Base-by-base conservation (phyloP, 1,139 yeast genomes). In the Geotrichum cucujoidarum region DNA sequence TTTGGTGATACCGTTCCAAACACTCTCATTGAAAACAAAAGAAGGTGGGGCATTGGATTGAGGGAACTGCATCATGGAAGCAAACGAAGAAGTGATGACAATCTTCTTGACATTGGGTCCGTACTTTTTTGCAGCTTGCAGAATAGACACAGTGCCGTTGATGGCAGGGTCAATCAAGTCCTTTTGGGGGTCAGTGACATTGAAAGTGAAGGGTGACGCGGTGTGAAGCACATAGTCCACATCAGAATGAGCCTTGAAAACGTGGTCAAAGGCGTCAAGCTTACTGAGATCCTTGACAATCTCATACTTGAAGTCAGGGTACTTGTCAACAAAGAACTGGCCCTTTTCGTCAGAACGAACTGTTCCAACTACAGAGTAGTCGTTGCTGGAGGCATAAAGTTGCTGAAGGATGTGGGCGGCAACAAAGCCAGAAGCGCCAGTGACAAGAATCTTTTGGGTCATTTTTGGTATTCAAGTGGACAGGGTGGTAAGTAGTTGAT, bases 321-420 rank as follows among this genome's bases (percentile, higher is more conserved):
- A 63, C 55, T 51, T 64, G 57, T 51, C 61, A 14, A 43, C 55
- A 57, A 73, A 68, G 46, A 64, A 66, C 30, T 73, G 74, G n/a
- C 79, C 82, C 59, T 77, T 76, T 1, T 60, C 67, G 39, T 67
- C 67, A 1, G 77, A 67, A 60, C 87, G 70, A 1, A 77, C 85
- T 1, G 82, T 72, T 8, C 83, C 85, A 18, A 81, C 67, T 7
- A 81, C 85, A 1, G 61, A 60, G 60, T 75, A 77, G 14, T 73
- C 76, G 42, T 60, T 58, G n/a, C n/a, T n/a, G n/a, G n/a, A n/a
- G 40, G 53, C 50, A 33, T 66, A 54, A 34, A 66, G 60, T 17
- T 56, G 64, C 30, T 60, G 58, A 16, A 69, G 62, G 39, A 75
- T 64, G 55, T 76, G 77, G 48, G 69, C 73, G 32, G 80, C 80